Conservation (phyloP, 305 asterid genomes). For the Fraxinus xanthoxyloides region DNA sequence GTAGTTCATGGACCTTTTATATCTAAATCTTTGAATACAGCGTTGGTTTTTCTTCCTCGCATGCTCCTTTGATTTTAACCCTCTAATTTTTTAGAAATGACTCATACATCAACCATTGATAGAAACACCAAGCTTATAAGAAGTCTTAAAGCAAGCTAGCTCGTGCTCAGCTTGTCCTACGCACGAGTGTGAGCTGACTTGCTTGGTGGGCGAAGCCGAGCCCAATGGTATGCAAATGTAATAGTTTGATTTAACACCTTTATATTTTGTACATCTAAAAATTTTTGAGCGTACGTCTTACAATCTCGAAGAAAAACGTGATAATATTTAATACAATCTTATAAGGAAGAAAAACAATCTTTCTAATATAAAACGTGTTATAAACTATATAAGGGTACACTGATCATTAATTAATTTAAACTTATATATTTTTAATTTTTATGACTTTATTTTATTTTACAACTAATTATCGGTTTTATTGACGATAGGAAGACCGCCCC, state of each 20-base stretch:
- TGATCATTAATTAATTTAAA: too few species aligned
- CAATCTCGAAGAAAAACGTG: background rate
- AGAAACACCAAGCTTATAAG: background rate
- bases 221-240: background rate
- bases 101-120: background rate
- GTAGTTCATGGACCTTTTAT: constrained; percentile 32
- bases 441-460: background rate
- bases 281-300: background rate
- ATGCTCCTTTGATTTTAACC: background rate
- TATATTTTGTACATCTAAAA: background rate
- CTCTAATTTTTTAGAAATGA: background rate
- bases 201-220: background rate
- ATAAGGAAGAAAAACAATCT: background rate
- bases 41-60: background rate
- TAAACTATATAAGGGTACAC: too few species aligned
- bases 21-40: constrained; percentile 6
- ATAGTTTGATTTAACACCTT: background rate
- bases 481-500: background rate
- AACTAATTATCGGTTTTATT: background rate
- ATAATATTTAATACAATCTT: too few species aligned
- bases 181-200: background rate
- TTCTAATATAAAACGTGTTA: too few species aligned
- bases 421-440: too few species aligned
- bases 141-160: background rate
- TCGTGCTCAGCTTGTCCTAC: background rate